A percentile compares a stretch with the other conserved stretches of the same genome.
phyloP scores from a whole-genome alignment of 306 rosid genomes.

The Begonia peltatifolia region DNA sequence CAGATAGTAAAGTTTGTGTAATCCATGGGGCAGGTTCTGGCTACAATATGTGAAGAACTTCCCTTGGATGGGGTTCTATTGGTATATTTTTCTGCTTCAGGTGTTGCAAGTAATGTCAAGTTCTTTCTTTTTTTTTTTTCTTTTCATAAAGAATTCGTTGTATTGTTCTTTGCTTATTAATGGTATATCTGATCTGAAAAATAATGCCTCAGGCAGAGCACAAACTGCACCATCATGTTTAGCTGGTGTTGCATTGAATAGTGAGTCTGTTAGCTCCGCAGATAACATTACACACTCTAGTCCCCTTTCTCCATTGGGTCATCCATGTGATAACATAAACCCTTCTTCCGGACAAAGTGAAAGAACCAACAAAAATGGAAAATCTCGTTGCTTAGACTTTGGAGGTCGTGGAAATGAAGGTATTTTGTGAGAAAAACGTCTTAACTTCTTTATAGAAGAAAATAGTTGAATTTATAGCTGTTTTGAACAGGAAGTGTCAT shows the following conservation, averaged over 20 bases:
- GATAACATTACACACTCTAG: slow-evolving; percentile 12
- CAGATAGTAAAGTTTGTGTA: slow-evolving; percentile 1
- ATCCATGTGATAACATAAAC: slow-evolving; percentile 12
- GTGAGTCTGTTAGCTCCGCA: slow-evolving; percentile 17
- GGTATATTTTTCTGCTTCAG: slow-evolving; percentile 88
- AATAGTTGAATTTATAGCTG: no score
- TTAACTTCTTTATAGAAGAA: background rate
- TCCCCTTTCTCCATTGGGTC: slow-evolving; percentile 12
- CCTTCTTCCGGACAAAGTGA: slow-evolving; percentile 15
- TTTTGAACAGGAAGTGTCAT: no score
- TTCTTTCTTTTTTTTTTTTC: background rate
- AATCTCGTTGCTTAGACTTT: slow-evolving; percentile 43
- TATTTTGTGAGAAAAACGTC: slow-evolving; percentile 13
- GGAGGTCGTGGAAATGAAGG: slow-evolving; percentile 69
- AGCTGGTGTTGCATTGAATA: slow-evolving; percentile 32
- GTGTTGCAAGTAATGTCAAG: slow-evolving; percentile 22
- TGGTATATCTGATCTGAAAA: slow-evolving; percentile 10
- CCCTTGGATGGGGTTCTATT: slow-evolving; percentile 81
- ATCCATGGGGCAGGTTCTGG: slow-evolving; percentile 52
- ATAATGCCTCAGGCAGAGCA: slow-evolving; percentile 22
- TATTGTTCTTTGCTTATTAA: no score
- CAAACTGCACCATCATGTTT: slow-evolving; percentile 16
- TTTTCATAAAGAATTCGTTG: slow-evolving; percentile 2
- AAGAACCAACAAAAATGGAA: slow-evolving; percentile 14
- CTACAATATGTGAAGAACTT: slow-evolving; percentile 95